Evolutionary conservation across 1,139 yeast species (phyloP), one percentile per base, ranked within the genome.

Genomic region (Geotrichum siamense): DNA sequence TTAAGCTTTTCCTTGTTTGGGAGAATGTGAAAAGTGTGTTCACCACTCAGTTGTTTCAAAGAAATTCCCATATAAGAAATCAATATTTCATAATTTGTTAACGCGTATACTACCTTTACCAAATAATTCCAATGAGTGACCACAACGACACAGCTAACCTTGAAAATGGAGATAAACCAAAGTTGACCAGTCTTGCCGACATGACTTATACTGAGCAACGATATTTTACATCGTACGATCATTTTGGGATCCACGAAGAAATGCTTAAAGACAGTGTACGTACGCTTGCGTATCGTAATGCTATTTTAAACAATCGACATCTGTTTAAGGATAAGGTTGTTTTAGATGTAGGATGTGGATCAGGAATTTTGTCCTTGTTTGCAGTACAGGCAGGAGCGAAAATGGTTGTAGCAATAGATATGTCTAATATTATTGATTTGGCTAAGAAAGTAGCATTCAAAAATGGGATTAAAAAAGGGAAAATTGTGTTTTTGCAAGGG

Each of bases 281-380:
- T 64, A 93, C 99, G 5, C 71, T 89, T 53, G 77, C 95, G 28
- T 93, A 93, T 68, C 75, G 97, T 59, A 82, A 84, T 51, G 96
- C 97, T 47, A 91, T 93, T 68, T 79, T 78, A 68, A 87, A 86
- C 64, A 93, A 93, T 70, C 82, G 83, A 61, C 83, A 82, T 57
- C 69, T 86, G 51, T 91, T 93, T 71, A 85, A 87, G 64, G 96
- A 78, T 66, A 93, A 91, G 70, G 70, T 87, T 50, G 99, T 93
- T n/a, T 72, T 93, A 51, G 99, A 93, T 68, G 98, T 93, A 50
- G 98, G 98, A 38, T 91, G 97, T 67, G 98, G 98, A 55, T 91
- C 97, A 9, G 98, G 98, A 55, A 86, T 91, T 56, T 70, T 91
- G 54, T 87, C 96, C 19, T 85, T 91, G 96, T 91, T 91, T 72